Evolutionary conservation across 306 rosid species (phyloP), one percentile per base, ranked within the genome.

Genomic region (Rosa chinensis): DNA sequence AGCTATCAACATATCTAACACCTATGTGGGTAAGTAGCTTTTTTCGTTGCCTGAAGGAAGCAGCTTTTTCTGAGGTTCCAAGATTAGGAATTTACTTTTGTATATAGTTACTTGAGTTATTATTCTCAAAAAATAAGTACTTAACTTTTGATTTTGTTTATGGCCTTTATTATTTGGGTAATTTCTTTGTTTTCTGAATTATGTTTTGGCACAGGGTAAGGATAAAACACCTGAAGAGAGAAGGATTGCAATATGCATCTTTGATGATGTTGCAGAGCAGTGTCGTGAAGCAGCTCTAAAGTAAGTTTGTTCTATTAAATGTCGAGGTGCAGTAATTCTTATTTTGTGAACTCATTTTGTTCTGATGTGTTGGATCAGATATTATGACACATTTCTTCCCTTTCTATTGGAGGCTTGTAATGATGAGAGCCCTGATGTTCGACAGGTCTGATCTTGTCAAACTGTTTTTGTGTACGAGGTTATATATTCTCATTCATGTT

Each of bases 21-120:
- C 99, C 99, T 87, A 96, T 96, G 99, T 96, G 99, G 99, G 99
- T 96, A 88, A 86, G 99, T 91, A 79, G 28, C 64, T 58, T 58
- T 58, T 8, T 9, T 20, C 10, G 1, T 73, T 43, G 28, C 14
- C 25, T 52, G 20, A 71, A 32, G 43, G 56, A 78, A 68, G 73
- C 76, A 48, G 14, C 42, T 44, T 37, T 1, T 17, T 58, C 20
- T 68, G 11, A 6, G 56, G 35, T 55, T 80, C 47, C 14, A 20
- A 8, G 52, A 43, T 48, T 11, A 23, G 12, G 13, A 79, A 17
- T 79, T 28, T 42, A 18, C 69, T 49, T 44, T 28, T 35, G 1
- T 5, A 66, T 66, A 16, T 66, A 11, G 70, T 37, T 18, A 39
- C 16, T 8, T 17, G 47, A 2, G 23, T 3, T 66, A 64, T 35